phyloP scores from a whole-genome alignment of 108 stramenopile species.

The Cyclostephanos tholiformis region DNA sequence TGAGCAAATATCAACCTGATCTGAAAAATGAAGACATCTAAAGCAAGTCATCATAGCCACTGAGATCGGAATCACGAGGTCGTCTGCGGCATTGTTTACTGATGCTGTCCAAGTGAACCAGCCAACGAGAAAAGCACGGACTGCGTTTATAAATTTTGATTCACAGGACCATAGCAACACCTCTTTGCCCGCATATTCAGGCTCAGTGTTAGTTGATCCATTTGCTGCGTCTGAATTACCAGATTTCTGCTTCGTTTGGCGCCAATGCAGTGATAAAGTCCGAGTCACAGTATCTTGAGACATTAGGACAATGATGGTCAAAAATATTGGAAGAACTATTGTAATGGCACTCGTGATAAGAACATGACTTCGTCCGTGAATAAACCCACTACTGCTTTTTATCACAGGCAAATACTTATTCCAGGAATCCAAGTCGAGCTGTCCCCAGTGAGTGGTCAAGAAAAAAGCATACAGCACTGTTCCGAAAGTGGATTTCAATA shows the following conservation, averaged over 20 bases:
- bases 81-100: slow-evolving; percentile 22
- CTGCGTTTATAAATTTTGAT: background rate
- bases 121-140: background rate
- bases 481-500: slow-evolving; percentile 31
- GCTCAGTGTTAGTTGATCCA: background rate
- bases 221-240: background rate
- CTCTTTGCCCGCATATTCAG: slow-evolving; percentile 3
- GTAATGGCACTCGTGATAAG: slow-evolving; percentile 1
- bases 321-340: slow-evolving; percentile 12
- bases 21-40: slow-evolving; percentile 19
- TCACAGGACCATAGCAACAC: background rate
- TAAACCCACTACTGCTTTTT: slow-evolving; percentile 2
- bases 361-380: slow-evolving; percentile 15
- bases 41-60: slow-evolving; percentile 11
- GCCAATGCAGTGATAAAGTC: slow-evolving; percentile 9
- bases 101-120: slow-evolving; percentile 43
- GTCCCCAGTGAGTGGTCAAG: slow-evolving; percentile 16
- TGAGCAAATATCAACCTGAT: slow-evolving; percentile 23
- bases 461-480: slow-evolving; percentile 28
- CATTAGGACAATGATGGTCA: slow-evolving; percentile 16
- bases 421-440: slow-evolving; percentile 10
- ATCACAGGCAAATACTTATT: slow-evolving; percentile 14
- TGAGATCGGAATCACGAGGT: slow-evolving; percentile 23
- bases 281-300: slow-evolving; percentile 14
- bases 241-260: slow-evolving; percentile 1